Base-by-base conservation (phyloP, 169 alveolate genomes). In the Cryptosporidium canis region DNA sequence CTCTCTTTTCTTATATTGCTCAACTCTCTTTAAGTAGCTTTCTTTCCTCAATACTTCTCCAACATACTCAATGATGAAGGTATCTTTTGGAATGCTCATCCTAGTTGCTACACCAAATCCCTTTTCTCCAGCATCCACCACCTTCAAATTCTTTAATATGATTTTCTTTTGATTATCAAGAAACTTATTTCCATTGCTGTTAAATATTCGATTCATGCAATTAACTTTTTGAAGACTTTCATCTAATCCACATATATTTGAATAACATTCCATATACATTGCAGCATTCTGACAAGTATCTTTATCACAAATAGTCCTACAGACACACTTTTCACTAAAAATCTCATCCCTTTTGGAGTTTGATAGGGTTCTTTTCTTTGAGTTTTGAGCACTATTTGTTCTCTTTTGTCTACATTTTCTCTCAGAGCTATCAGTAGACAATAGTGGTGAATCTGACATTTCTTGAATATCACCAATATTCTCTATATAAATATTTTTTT, bases 11-110 rank as follows among this genome's bases (percentile, higher is more conserved):
- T 94, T 91, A 84, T 92, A 90, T 41, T 93, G 68, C 65, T 83
- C 68, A 31, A 90, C 84, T 41, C 92, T 84, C 33, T 91, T 67
- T 82, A 92, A 94, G 67, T 91, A 94, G 18, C 91, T 92, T n/a
- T 83, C 77, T 47, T 90, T 94, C 11, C 83, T 90, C 7, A 93
- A 90, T n/a, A 93, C 93, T 77, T 94, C 95, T 21, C 96, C 96
- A 9, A 93, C 95, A 63, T 94, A 94, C 66, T 94, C 96, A 41
- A 95, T 92, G 33, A 94, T 93, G 67, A 94, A 84, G 37, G 93
- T 95, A 47, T 92, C 93, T 64, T 90, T 83, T 41, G 85, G 83
- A 55, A 94, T 93, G 53, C 71, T 83, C 82, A 92, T 93, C 11
- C 90, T 67, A 31, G 95, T 90, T 56, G 90, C 90, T 18, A 94